Evolutionary conservation across 345 rosid species (phyloP).

Genomic region (Erodium maritimum): DNA sequence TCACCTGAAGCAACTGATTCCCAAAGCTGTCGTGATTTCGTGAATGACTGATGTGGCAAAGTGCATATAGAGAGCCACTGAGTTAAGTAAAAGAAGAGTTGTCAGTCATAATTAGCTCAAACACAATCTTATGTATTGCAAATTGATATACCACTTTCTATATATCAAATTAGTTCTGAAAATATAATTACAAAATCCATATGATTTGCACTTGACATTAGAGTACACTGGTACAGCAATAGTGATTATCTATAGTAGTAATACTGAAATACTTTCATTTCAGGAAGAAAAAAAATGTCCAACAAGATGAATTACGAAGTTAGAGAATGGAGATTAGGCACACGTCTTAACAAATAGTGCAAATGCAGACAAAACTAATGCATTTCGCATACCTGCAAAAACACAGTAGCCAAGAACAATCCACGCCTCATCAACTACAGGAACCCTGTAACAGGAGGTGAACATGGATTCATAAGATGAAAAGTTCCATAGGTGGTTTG

Average conservation of each 20-base stretch:
- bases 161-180: background rate
- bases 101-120: conserved; percentile 9
- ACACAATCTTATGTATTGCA: background rate
- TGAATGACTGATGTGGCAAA: conserved; percentile 86
- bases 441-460: conserved; percentile 45
- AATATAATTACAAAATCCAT: too few species aligned
- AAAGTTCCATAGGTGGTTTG: background rate
- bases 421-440: conserved; percentile 85
- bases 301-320: background rate
- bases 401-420: conserved; percentile 84
- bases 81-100: conserved; percentile 10
- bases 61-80: conserved; percentile 71
- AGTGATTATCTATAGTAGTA: background rate
- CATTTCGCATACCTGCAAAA: conserved; percentile 48
- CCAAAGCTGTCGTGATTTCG: conserved; percentile 88
- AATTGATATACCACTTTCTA: background rate
- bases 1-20: conserved; percentile 97
- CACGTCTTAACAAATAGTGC: background rate
- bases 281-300: background rate
- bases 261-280: background rate
- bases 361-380: background rate
- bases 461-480: conserved; percentile 2
- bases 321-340: background rate
- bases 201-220: too few species aligned
- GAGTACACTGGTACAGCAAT: too few species aligned